Percentiles rank a stretch among this genome's conserved stretches.
Evolutionary conservation across 208 protist genomes (phyloP).

Genomic region (Borovskyia barvae): DNA sequence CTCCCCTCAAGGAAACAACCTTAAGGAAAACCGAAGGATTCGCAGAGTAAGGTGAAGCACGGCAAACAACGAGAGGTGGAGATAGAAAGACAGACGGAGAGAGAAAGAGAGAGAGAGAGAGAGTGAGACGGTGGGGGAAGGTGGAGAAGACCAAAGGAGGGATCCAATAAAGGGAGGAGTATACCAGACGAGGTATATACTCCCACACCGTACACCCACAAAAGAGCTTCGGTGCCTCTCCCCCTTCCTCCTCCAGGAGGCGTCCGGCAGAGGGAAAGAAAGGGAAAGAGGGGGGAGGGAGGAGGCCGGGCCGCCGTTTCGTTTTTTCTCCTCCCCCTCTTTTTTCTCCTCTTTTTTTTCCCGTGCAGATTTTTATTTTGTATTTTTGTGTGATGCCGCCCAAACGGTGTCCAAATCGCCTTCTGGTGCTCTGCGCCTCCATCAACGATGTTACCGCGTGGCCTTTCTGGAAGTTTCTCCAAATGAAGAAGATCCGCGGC

Average conservation of each 20-base stretch:
- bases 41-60: neutral
- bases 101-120: neutral
- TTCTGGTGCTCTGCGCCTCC: constrained; percentile 74
- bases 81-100: constrained; percentile 1
- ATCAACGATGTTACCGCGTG: constrained; percentile 87
- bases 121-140: too few relatives aligned
- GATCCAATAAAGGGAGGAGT: too few relatives aligned
- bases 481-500: constrained; percentile 80
- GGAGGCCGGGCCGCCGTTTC: neutral
- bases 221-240: too few relatives aligned
- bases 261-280: neutral
- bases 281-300: neutral
- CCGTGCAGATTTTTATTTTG: neutral
- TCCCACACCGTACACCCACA: too few relatives aligned
- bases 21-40: constrained; percentile 4
- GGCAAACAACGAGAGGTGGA: constrained; percentile 14
- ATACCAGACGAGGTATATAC: too few relatives aligned
- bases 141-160: too few relatives aligned
- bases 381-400: constrained; percentile 8
- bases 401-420: constrained; percentile 38
- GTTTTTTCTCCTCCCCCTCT: neutral
- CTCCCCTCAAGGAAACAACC: constrained; percentile 10
- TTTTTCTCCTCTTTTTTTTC: neutral
- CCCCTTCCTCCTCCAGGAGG: too few relatives aligned
- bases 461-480: constrained; percentile 89